Evolutionary conservation across 1,139 yeast genomes (phyloP).

Genomic region (Sporopachydermia cereana): DNA sequence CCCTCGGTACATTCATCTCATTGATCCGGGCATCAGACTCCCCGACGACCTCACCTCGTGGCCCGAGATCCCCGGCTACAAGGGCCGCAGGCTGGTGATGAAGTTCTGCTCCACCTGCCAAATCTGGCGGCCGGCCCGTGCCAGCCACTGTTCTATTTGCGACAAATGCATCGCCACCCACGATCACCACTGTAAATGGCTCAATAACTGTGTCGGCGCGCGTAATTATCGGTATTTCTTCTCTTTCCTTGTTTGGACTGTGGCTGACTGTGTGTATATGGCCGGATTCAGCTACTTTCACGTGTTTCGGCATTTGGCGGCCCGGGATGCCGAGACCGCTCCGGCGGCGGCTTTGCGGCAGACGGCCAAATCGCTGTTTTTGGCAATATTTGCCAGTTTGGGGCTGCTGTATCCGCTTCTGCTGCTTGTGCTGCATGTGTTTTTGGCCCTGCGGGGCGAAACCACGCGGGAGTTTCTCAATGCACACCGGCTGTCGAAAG

Average conservation of each 20-base stretch:
- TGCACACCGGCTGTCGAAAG: background rate
- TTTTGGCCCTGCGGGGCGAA: slow-evolving; percentile 43
- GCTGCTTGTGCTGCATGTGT: slow-evolving; percentile 41
- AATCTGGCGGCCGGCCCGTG: slow-evolving; percentile 58
- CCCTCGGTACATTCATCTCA: slow-evolving; percentile 58
- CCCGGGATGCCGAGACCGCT: slow-evolving; percentile 29
- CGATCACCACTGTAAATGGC: slow-evolving; percentile 79
- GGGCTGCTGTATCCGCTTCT: slow-evolving; percentile 42
- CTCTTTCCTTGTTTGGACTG: slow-evolving; percentile 30
- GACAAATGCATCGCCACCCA: slow-evolving; percentile 44
- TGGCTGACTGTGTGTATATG: slow-evolving; percentile 17
- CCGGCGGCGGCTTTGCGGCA: slow-evolving; percentile 20
- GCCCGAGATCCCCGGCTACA: slow-evolving; percentile 40
- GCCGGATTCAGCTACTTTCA: slow-evolving; percentile 25
- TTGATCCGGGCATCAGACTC: slow-evolving; percentile 28
- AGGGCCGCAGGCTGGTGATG: slow-evolving; percentile 26
- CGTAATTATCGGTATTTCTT: slow-evolving; percentile 48
- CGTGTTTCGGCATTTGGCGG: slow-evolving; percentile 34
- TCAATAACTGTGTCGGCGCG: slow-evolving; percentile 68
- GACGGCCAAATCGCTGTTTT: slow-evolving; percentile 36
- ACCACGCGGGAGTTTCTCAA: slow-evolving; percentile 35
- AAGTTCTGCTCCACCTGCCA: slow-evolving; percentile 52
- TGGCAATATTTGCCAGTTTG: slow-evolving; percentile 35
- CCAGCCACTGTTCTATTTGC: slow-evolving; percentile 61
- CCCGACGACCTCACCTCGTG: slow-evolving; percentile 58